phyloP scores from a whole-genome alignment of 352 stramenopile species.

The Globisporangium cystogenes region DNA sequence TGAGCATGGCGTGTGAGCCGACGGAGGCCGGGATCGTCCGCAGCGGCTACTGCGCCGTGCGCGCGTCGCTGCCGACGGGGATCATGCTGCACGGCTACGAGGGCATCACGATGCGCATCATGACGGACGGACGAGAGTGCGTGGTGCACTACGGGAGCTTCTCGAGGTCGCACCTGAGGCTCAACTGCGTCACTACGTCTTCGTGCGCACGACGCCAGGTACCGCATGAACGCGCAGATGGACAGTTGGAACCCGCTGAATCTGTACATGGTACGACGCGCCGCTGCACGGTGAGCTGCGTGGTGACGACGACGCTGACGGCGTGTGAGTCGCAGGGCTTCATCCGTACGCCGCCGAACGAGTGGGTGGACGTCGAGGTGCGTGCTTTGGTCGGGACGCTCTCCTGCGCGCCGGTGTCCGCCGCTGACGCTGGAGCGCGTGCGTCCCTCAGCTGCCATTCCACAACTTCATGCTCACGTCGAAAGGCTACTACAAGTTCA shows the following conservation, averaged over 20 bases:
- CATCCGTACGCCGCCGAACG: slow-evolving; percentile 66
- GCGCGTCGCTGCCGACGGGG: slow-evolving; percentile 41
- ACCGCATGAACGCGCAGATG: slow-evolving; percentile 82
- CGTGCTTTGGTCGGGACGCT: neutral
- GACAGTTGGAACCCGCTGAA: slow-evolving; percentile 86
- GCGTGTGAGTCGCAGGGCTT: slow-evolving; percentile 42
- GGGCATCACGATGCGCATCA: slow-evolving; percentile 80
- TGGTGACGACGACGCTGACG: slow-evolving; percentile 1
- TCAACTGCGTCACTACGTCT: neutral
- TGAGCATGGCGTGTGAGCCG: slow-evolving; percentile 73
- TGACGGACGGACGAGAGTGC: slow-evolving; percentile 79
- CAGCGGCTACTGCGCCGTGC: slow-evolving; percentile 82
- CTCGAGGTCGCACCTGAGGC: too few species aligned
- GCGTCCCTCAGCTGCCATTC: slow-evolving; percentile 50
- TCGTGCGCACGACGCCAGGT: slow-evolving; percentile 16
- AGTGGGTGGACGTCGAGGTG: slow-evolving; percentile 84
- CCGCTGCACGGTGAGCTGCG: too few species aligned
- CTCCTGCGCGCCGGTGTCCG: neutral
- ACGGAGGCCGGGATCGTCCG: slow-evolving; percentile 73
- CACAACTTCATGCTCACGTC: slow-evolving; percentile 75
- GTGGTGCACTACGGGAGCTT: neutral
- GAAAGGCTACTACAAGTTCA: slow-evolving; percentile 78
- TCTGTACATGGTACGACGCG: slow-evolving; percentile 65
- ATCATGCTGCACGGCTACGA: slow-evolving; percentile 77
- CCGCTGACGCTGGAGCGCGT: neutral